Evolutionary conservation across 106 monocot genomes (phyloP).

Genomic region (Platanthera zijinensis): DNA sequence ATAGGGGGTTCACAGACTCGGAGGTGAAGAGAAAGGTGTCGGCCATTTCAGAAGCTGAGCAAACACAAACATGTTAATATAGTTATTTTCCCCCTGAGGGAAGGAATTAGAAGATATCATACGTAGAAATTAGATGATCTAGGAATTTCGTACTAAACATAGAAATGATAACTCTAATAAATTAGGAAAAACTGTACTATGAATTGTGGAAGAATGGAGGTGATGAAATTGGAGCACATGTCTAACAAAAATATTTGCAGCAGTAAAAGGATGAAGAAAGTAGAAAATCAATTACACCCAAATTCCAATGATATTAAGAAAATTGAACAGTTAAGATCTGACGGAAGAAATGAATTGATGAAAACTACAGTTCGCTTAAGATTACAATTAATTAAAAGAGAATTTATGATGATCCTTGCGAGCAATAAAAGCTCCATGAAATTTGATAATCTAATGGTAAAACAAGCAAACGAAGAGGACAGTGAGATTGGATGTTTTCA

Average conservation of each 20-base stretch:
- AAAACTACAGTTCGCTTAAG: background rate
- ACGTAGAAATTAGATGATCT: background rate
- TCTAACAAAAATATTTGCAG: background rate
- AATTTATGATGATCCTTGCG: background rate
- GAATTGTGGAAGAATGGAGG: background rate
- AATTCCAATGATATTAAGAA: background rate
- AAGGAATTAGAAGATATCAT: background rate
- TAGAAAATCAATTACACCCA: background rate
- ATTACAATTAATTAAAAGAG: background rate
- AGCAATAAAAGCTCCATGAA: no score
- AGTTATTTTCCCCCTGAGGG: background rate
- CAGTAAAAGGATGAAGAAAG: background rate
- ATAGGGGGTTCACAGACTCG: slow-evolving; percentile 21
- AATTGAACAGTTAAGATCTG: background rate
- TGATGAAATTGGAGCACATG: background rate
- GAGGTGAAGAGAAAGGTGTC: slow-evolving; percentile 28
- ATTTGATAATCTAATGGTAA: background rate
- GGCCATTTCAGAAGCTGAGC: slow-evolving; percentile 11
- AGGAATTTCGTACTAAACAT: background rate
- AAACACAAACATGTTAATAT: background rate
- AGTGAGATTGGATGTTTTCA: no score
- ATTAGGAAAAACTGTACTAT: background rate
- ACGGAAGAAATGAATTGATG: background rate
- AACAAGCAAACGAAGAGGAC: no score
- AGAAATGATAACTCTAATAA: background rate